These are phyloP conservation scores for Saturnispora mendoncae DNA, from an alignment of 805 yeast genomes.

Conservation along the genomic window DNA sequence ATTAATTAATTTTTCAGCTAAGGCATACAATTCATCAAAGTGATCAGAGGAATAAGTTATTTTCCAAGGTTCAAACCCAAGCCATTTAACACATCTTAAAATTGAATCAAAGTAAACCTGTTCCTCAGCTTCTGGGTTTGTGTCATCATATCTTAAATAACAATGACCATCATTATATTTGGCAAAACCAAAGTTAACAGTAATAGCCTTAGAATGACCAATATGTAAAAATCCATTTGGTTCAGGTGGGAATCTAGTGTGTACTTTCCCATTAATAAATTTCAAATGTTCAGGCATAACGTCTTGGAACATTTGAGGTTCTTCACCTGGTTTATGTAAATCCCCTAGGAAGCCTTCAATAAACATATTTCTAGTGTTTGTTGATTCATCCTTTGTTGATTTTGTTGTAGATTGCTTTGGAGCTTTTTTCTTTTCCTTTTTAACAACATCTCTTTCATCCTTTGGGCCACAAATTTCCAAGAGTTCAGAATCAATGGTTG, in stretches of 20 bases:
- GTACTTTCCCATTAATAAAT: constrained; percentile 72
- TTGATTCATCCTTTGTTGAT: constrained; percentile 14
- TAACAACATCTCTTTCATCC: constrained; percentile 83
- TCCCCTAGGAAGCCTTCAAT: constrained; percentile 93
- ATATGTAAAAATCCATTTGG: constrained; percentile 97
- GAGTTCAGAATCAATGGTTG: constrained; percentile 73
- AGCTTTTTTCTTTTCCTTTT: constrained; percentile 64
- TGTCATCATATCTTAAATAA: constrained; percentile 90
- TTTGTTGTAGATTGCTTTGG: constrained; percentile 9
- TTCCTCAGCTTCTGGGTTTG: constrained; percentile 98
- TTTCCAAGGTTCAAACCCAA: constrained; percentile 91
- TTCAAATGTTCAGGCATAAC: constrained; percentile 72
- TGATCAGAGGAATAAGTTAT: constrained; percentile 94
- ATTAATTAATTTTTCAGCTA: constrained; percentile 75
- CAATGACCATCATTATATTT: constrained; percentile 79
- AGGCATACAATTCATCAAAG: constrained; percentile 77
- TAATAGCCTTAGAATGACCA: constrained; percentile 96
- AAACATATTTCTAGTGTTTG: constrained; percentile 64
- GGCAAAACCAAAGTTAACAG: constrained; percentile 97
- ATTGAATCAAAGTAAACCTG: constrained; percentile 83
- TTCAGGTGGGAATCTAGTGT: constrained; percentile 97
- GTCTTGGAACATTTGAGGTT: constrained; percentile 84
- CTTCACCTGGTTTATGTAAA: constrained; percentile 90
- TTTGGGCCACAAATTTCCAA: constrained; percentile 78
- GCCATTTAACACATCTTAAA: constrained; percentile 79